These are phyloP conservation scores for Aspergillus ustus DNA, from an alignment of 2,329 filamentous ascomycete genomes.

Conservation along the genomic window DNA sequence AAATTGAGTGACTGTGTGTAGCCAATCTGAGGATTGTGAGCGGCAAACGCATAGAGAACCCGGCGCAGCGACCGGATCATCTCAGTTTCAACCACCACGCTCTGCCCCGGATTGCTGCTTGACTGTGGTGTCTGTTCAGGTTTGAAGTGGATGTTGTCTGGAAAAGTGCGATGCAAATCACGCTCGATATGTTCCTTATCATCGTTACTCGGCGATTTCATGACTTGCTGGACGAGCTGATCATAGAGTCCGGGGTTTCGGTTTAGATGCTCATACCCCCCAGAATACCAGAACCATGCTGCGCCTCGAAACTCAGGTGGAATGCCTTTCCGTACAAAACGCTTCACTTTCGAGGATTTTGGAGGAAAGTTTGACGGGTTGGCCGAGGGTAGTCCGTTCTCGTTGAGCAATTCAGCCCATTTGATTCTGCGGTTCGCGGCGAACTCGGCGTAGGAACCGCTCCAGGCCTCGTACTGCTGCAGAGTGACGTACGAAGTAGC, in stretches of 20 bases:
- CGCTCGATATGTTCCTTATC: constrained; percentile 92
- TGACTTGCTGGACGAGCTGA: constrained; percentile 68
- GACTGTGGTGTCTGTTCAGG: constrained; percentile 52
- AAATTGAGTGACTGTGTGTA: constrained; percentile 98
- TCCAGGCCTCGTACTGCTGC: constrained; percentile 82
- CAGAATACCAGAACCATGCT: constrained; percentile 96
- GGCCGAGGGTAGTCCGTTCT: constrained; percentile 73
- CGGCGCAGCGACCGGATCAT: constrained; percentile 82
- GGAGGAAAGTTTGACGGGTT: constrained; percentile 78
- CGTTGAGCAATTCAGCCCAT: constrained; percentile 78
- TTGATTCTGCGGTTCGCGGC: constrained; percentile 76
- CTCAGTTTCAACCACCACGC: constrained; percentile 65
- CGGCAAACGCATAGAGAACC: constrained; percentile 85
- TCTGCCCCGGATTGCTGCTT: constrained; percentile 41
- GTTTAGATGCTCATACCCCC: constrained; percentile 77
- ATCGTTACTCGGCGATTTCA: constrained; percentile 66
- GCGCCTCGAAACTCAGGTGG: constrained; percentile 93
- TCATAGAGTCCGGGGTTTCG: constrained; percentile 79
- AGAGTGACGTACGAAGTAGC: constrained; percentile 76
- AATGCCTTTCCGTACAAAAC: constrained; percentile 90
- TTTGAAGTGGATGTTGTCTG: constrained; percentile 90
- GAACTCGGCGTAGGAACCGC: constrained; percentile 73
- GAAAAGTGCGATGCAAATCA: constrained; percentile 91
- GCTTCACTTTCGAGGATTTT: constrained; percentile 80
- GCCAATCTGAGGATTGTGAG: constrained; percentile 88